These are phyloP conservation scores for Miscanthus lutarioriparius DNA, from an alignment of 176 grass and related monocot genomes.

Conservation along the genomic window DNA sequence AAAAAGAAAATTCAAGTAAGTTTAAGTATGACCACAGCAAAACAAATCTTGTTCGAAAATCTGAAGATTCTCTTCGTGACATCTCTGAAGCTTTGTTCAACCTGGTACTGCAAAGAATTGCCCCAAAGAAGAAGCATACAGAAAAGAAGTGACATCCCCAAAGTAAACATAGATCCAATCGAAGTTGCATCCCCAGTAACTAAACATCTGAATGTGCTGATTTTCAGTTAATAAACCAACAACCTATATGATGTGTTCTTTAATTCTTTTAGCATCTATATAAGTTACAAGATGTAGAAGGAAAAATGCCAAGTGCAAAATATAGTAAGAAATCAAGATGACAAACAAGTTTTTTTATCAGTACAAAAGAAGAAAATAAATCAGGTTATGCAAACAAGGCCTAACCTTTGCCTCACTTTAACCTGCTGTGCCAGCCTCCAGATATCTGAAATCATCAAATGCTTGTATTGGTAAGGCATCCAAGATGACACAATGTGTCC, in stretches of 20 bases:
- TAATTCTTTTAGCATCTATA: neutral
- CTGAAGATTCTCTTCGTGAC: neutral
- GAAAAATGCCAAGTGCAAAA: neutral
- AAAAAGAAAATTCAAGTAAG: neutral
- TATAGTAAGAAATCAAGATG: slow-evolving; percentile 9
- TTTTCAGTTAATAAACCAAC: neutral
- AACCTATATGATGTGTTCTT: neutral
- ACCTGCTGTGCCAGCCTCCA: slow-evolving; percentile 85
- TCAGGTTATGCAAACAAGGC: neutral
- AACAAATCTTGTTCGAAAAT: neutral
- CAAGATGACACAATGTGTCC: neutral
- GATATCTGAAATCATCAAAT: slow-evolving; percentile 77
- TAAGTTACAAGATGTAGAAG: neutral
- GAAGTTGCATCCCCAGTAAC: neutral
- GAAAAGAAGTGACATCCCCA: neutral
- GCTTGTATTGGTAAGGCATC: slow-evolving; percentile 23
- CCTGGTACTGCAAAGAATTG: neutral
- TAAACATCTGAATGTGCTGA: neutral
- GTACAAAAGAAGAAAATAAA: neutral
- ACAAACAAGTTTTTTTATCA: neutral
- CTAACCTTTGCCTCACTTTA: slow-evolving; percentile 98
- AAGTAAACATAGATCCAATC: neutral
- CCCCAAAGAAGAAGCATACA: neutral
- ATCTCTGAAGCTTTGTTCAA: neutral
- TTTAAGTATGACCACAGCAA: neutral